Conservation (phyloP, 2,329 filamentous ascomycete species). For the Pyricularia pennisetigena region DNA sequence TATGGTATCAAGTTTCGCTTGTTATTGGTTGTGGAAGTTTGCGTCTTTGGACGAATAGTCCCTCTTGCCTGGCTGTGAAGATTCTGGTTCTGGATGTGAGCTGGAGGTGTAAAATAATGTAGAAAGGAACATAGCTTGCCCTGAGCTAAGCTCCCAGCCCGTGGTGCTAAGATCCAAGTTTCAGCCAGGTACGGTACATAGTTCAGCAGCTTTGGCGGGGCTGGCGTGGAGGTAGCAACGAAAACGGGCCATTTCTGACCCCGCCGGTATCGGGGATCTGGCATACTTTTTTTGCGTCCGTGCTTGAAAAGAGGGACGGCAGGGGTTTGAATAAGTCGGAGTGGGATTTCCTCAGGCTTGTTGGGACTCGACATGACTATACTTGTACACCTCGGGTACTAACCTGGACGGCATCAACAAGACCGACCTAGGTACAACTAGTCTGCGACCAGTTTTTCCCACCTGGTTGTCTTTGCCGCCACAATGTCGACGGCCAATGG, state of each 20-base stretch:
- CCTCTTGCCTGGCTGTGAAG: neutral
- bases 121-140: neutral
- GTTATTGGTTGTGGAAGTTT: neutral
- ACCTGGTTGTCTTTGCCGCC: neutral
- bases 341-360: neutral
- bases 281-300: neutral
- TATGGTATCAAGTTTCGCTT: neutral
- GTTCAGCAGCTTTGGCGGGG: neutral
- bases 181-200: no score
- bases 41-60: neutral
- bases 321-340: neutral
- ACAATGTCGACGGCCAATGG: conserved; percentile 12
- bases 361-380: neutral
- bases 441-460: neutral
- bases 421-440: neutral
- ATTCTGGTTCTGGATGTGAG: neutral
- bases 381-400: neutral
- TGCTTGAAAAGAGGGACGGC: neutral
- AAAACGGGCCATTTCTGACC: neutral
- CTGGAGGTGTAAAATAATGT: no score
- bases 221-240: neutral
- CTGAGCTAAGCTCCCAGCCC: no score
- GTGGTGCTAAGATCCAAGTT: neutral
- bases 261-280: neutral
- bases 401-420: neutral